These are phyloP conservation scores for Bretziella fagacearum DNA, from an alignment of 2,329 filamentous ascomycete species.

Conservation along the genomic window DNA sequence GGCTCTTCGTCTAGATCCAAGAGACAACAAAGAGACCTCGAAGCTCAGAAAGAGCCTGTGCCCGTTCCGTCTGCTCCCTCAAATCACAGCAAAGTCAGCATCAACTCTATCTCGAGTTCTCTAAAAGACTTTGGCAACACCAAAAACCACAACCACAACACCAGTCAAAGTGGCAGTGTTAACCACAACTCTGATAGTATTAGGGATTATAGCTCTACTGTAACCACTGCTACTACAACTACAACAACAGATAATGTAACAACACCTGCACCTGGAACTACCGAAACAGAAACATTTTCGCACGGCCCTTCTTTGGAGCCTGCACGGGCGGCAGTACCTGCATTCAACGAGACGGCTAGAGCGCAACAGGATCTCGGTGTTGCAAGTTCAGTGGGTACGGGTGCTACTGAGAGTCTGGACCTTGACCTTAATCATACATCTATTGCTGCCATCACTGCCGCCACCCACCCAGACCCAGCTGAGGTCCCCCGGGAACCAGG, in stretches of 20 bases:
- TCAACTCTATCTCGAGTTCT: neutral
- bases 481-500: no score
- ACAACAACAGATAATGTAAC: neutral
- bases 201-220: neutral
- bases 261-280: neutral
- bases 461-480: no score
- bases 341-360: neutral
- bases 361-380: neutral
- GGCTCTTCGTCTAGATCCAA: neutral
- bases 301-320: conserved; percentile 9
- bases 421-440: neutral
- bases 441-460: neutral
- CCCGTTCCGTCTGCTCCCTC: neutral
- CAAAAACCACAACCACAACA: neutral
- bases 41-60: neutral
- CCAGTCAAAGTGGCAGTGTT: neutral
- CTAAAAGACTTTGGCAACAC: neutral
- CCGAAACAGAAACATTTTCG: conserved; percentile 13
- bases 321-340: conserved; percentile 1
- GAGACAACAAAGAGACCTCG: neutral
- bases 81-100: neutral
- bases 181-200: neutral
- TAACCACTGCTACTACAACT: neutral
- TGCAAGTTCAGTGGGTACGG: neutral
- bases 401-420: neutral